Evolutionary conservation across 306 rosid genomes (phyloP).

Genomic region (Urtica urens): DNA sequence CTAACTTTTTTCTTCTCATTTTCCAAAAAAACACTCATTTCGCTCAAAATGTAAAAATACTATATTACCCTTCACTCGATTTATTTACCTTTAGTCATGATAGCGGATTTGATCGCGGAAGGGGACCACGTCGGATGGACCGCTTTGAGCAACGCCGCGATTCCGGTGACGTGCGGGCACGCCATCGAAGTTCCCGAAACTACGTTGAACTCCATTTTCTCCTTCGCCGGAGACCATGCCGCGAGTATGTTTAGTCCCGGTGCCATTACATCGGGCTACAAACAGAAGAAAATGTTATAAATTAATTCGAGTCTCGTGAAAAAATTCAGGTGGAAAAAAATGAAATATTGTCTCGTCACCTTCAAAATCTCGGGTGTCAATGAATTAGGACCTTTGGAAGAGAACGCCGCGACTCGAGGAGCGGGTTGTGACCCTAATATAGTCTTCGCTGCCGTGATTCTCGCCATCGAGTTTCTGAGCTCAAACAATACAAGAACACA

Average conservation of each 20-base stretch:
- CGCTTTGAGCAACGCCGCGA: constrained; percentile 61
- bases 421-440: constrained; percentile 58
- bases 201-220: constrained; percentile 39
- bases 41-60: constrained; percentile 32
- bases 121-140: constrained; percentile 72
- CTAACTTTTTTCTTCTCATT: too few relatives aligned
- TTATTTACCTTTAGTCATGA: constrained; percentile 67
- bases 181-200: constrained; percentile 77
- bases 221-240: constrained; percentile 73
- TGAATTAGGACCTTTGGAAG: constrained; percentile 74
- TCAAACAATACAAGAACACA: too few relatives aligned
- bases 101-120: constrained; percentile 62
- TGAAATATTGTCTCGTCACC: constrained; percentile 25
- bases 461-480: constrained; percentile 42
- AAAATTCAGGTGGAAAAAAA: background rate
- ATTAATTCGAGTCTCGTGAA: too few relatives aligned
- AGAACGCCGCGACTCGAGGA: constrained; percentile 60
- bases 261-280: constrained; percentile 68
- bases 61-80: background rate
- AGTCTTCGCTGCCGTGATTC: constrained; percentile 49
- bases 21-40: too few relatives aligned
- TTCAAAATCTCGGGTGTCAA: constrained; percentile 70
- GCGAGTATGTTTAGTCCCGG: constrained; percentile 79
- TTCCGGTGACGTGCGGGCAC: constrained; percentile 84
- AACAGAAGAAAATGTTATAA: constrained; percentile 17